These are phyloP conservation scores for Ceratocystis cubensis DNA, from an alignment of 2,329 filamentous ascomycete species.

Conservation along the genomic window DNA sequence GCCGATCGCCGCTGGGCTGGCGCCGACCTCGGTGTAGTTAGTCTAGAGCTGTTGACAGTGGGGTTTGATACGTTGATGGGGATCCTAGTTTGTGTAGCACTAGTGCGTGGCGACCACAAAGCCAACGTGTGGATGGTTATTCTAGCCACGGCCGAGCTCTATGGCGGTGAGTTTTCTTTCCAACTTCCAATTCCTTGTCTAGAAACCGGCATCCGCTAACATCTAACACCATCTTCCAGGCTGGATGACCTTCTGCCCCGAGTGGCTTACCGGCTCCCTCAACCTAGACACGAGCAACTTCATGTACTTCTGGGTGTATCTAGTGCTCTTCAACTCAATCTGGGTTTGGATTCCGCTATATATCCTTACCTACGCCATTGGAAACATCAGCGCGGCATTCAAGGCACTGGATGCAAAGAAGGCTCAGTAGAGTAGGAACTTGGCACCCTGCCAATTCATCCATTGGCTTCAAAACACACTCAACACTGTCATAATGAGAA, in stretches of 20 bases:
- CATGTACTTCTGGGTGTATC: slow-evolving; percentile 55
- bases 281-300: slow-evolving; percentile 55
- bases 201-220: not conserved
- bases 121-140: slow-evolving; percentile 51
- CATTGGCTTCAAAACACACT: slow-evolving; percentile 24
- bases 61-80: slow-evolving; percentile 49
- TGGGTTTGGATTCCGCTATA: slow-evolving; percentile 55
- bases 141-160: slow-evolving; percentile 53
- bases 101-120: slow-evolving; percentile 42
- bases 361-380: slow-evolving; percentile 41
- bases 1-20: slow-evolving; percentile 53
- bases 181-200: not conserved
- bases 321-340: slow-evolving; percentile 56
- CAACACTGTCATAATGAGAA: not conserved
- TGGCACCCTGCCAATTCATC: not conserved
- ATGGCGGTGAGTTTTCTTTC: slow-evolving; percentile 39
- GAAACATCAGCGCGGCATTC: slow-evolving; percentile 45
- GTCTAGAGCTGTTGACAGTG: slow-evolving; percentile 53
- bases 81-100: slow-evolving; percentile 46
- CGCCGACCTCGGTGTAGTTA: slow-evolving; percentile 50
- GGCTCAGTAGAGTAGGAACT: slow-evolving; percentile 2
- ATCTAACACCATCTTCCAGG: slow-evolving; percentile 30
- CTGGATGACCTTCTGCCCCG: slow-evolving; percentile 60
- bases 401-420: slow-evolving; percentile 27
- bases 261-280: slow-evolving; percentile 50